These are phyloP conservation scores for Cyclaneusma minus DNA, from an alignment of 2,329 filamentous ascomycete species.

Conservation along the genomic window DNA sequence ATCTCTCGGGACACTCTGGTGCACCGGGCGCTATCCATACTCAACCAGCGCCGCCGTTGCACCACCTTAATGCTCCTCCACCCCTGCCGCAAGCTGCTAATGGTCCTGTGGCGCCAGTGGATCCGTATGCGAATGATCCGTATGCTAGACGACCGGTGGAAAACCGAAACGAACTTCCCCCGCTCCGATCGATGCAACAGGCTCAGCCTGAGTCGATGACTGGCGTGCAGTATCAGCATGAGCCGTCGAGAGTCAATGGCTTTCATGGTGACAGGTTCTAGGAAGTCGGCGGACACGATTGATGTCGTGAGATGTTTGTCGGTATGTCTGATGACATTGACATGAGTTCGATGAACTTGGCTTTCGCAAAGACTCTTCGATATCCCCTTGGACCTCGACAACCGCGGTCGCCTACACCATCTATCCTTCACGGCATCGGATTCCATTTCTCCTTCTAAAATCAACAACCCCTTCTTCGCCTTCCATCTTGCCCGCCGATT, in stretches of 20 bases:
- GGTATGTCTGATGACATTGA: no score
- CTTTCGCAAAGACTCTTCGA: not conserved
- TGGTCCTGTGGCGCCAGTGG: not conserved
- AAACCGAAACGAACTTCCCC: constrained; percentile 36
- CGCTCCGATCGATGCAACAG: constrained; percentile 24
- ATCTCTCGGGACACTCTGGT: no score
- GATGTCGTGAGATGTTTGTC: no score
- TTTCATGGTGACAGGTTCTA: no score
- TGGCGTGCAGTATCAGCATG: constrained; percentile 39
- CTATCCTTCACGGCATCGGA: not conserved
- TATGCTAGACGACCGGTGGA: not conserved
- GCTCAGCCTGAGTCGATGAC: constrained; percentile 43
- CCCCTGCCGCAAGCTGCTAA: constrained; percentile 1
- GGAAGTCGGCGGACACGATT: no score
- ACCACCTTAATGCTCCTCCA: constrained; percentile 2
- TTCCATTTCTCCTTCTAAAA: not conserved
- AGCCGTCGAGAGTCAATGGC: no score
- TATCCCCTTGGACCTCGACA: no score
- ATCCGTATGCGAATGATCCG: not conserved
- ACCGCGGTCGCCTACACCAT: not conserved
- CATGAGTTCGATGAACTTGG: no score
- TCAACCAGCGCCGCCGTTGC: constrained; percentile 2
- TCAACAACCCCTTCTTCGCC: constrained; percentile 1
- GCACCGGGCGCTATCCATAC: no score
- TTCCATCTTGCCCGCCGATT: no score